Conservation (phyloP, 805 yeast genomes). For the Monosporozyma unispora region DNA sequence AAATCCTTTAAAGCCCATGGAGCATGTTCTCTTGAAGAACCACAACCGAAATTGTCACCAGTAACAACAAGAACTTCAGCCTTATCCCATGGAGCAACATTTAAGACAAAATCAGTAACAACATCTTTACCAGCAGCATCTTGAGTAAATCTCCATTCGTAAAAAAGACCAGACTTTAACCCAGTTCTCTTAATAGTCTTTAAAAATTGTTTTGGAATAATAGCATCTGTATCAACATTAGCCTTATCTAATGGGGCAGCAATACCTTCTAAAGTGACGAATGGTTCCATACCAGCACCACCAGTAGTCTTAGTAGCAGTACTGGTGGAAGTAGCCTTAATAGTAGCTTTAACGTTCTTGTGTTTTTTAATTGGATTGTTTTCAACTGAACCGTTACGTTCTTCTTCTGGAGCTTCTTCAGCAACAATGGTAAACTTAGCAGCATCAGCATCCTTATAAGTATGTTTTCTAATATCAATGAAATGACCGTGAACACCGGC, state of each 20-base stretch:
- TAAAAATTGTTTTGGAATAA: conserved; percentile 95
- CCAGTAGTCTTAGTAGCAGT: conserved; percentile 29
- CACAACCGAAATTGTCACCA: conserved; percentile 98
- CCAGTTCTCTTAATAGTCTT: conserved; percentile 98
- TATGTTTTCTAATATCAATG: conserved; percentile 79
- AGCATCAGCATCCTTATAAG: conserved; percentile 49
- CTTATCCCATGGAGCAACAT: conserved; percentile 70
- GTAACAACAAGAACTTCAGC: conserved; percentile 83
- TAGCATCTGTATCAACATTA: conserved; percentile 96
- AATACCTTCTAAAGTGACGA: conserved; percentile 69
- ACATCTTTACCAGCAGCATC: conserved; percentile 62
- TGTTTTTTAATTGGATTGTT: conserved; percentile 21
- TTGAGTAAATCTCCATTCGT: conserved; percentile 74
- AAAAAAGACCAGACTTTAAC: conserved; percentile 77
- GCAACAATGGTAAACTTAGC: conserved; percentile 45
- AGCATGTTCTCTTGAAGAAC: conserved; percentile 98
- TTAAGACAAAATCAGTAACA: conserved; percentile 84
- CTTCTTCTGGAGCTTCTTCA: conserved; percentile 34
- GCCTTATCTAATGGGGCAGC: conserved; percentile 94
- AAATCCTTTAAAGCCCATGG: conserved; percentile 99
- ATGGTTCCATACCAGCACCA: conserved; percentile 60
- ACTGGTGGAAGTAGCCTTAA: conserved; percentile 38
- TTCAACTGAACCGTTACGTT: neutral
- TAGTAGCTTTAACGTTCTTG: conserved; percentile 41
- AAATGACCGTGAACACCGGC: conserved; percentile 90